Evolutionary conservation across 2,329 filamentous ascomycete genomes (phyloP).

Genomic region (Colletotrichum australisinense): DNA sequence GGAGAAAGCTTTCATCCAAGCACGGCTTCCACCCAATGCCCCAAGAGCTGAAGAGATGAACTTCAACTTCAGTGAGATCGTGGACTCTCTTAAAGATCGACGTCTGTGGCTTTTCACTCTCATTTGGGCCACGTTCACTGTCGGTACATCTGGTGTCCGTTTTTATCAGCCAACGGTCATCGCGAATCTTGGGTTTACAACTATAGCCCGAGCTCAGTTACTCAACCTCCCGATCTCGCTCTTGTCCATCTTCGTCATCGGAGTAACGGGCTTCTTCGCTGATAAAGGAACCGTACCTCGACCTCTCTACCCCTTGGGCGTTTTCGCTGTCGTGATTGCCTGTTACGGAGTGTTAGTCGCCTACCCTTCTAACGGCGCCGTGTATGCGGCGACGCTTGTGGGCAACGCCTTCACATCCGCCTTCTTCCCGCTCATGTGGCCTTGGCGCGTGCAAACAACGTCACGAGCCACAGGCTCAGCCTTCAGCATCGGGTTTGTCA

Average conservation of each 20-base stretch:
- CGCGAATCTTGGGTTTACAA: slow-evolving; percentile 49
- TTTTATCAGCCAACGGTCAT: slow-evolving; percentile 58
- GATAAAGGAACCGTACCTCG: slow-evolving; percentile 55
- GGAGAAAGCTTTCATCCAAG: slow-evolving; percentile 61
- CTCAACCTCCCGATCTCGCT: slow-evolving; percentile 60
- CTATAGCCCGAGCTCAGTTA: slow-evolving; percentile 58
- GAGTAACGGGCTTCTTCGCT: slow-evolving; percentile 52
- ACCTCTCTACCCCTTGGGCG: slow-evolving; percentile 55
- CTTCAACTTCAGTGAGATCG: slow-evolving; percentile 53
- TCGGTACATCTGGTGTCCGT: slow-evolving; percentile 53
- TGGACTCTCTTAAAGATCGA: slow-evolving; percentile 50
- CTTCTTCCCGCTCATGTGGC: slow-evolving; percentile 64
- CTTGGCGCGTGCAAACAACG: slow-evolving; percentile 61
- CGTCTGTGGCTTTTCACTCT: slow-evolving; percentile 58
- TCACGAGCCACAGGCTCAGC: slow-evolving; percentile 59
- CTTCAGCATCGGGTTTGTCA: slow-evolving; percentile 62
- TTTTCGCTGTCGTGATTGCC: slow-evolving; percentile 54
- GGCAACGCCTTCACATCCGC: slow-evolving; percentile 53
- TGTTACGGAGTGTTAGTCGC: slow-evolving; percentile 58
- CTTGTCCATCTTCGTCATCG: slow-evolving; percentile 54
- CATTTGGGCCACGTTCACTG: slow-evolving; percentile 56
- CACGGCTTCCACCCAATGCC: slow-evolving; percentile 55
- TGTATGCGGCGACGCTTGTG: slow-evolving; percentile 60
- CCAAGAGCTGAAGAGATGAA: slow-evolving; percentile 53
- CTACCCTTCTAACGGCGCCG: slow-evolving; percentile 56